Evolutionary conservation across 371 early-diverging fungal genomes (phyloP), one percentile per base, ranked within the genome.

Genomic region (Fennellomyces sp.): DNA sequence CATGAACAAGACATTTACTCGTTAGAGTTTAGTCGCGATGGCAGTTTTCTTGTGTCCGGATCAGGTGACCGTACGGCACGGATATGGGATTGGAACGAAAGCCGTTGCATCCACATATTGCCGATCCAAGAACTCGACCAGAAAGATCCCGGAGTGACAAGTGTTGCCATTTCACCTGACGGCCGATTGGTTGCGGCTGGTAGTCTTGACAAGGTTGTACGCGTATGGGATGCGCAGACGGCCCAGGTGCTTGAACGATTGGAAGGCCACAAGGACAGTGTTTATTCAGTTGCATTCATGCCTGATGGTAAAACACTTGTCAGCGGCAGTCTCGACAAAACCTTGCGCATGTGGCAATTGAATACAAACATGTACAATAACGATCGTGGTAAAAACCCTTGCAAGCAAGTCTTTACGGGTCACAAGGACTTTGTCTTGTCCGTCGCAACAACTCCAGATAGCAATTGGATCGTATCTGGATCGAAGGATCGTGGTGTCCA

Each of bases 1-100:
- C 99, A 99, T 69, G 94, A 92, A 38, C 94, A 94, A 72, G 98
- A 97, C 69, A 97, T 98, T 62, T 97, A 97, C 68, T 90, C 92
- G 26, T 78, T 98, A 62, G 99, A 97, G 61, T 97, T 95, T 74
- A 93, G 95, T 60, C 76, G 90, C 13, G 95, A 97, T 73, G 97
- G 98, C 25, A 80, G 87, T 58, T 85, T 85, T 35, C 86, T 99
- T 47, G 93, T 96, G 7, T 92, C 92, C 13, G 99, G 98, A 29
- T 91, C 92, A 26, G 98, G 98, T 33, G 99, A 99, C 75, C 85
- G 91, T 57, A 96, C 93, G 0, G 90, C 87, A 36, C 73, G 92
- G 47, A 81, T 96, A 48, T 96, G 96, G 96, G 90, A 91, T 66
- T 84, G 90, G 79, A 86, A 89, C 25, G 80, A 82, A 13, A 91